Evolutionary conservation across 306 rosid genomes (phyloP), one percentile per base, ranked within the genome.

Genomic region (Rubus parviflorus): DNA sequence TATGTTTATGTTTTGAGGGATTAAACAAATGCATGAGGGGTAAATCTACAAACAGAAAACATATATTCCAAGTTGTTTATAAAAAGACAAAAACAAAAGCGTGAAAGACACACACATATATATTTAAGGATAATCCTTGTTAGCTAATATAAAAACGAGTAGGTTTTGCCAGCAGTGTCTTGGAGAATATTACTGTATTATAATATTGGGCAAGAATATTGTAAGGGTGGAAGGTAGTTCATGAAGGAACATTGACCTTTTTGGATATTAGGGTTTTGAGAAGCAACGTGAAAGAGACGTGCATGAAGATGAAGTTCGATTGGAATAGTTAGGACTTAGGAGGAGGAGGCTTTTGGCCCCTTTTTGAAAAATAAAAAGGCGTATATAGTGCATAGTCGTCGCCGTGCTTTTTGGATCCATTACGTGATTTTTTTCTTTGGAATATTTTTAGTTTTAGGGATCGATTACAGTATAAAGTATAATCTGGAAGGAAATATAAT

Each of bases 371-470:
- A 69, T 66, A 15, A 37, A 58, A 62, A 35, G 16, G 11, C 25
- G 17, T 43, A 11, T 19, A 7, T 60, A 19, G 73, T 66, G 73
- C 96, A 78, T 75, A 78, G 85, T 91, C 68, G 79, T 90, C 94
- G 96, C 91, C 97, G 93, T 75, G 77, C 83, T 84, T 90, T 74
- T 84, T 86, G 98, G 94, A 86, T 89, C 92, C 88, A 79, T 77
- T 78, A 68, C 76, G 74, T 76, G 12, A 45, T 69, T 38, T 75
- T 41, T 75, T 73, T n/a, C n/a, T n/a, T 23, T 19, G 20, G 4
- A 23, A 3, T n/a, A 48, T 10, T 4, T 30, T 5, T 42, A 42
- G 8, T 51, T 46, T 47, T 41, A 22, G 45, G 22, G n/a, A 43
- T 30, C 35, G 35, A 30, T 30, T 30, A 30, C 2, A 51, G 37